These are phyloP conservation scores for Cerioporus squamosus DNA, from an alignment of 1,284 basidiomycete species.

Conservation along the genomic window DNA sequence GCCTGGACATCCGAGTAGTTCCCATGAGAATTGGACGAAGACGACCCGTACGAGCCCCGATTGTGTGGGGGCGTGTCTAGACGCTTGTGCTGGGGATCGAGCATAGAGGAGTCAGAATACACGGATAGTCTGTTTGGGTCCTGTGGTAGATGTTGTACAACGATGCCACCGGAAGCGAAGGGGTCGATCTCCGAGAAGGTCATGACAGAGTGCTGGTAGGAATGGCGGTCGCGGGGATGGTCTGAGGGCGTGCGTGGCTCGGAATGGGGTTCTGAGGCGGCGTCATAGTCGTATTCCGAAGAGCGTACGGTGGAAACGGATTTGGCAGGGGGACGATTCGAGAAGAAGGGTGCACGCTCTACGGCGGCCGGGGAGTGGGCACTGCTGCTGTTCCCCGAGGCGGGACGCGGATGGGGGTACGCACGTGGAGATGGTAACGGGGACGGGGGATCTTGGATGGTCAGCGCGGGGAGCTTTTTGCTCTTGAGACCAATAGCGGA, in stretches of 20 bases:
- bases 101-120: slow-evolving; percentile 54
- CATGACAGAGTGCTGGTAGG: slow-evolving; percentile 56
- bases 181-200: slow-evolving; percentile 67
- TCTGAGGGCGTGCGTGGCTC: slow-evolving; percentile 59
- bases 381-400: slow-evolving; percentile 28
- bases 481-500: slow-evolving; percentile 65
- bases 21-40: slow-evolving; percentile 54
- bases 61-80: slow-evolving; percentile 37
- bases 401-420: slow-evolving; percentile 28
- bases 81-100: slow-evolving; percentile 48
- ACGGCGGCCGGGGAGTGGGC: slow-evolving; percentile 24
- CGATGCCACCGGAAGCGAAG: slow-evolving; percentile 55
- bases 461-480: slow-evolving; percentile 56
- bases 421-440: slow-evolving; percentile 22
- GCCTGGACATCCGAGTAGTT: slow-evolving; percentile 29
- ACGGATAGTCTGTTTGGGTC: slow-evolving; percentile 52
- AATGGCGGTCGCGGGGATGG: slow-evolving; percentile 37
- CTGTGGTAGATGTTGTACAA: slow-evolving; percentile 39
- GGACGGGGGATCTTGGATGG: slow-evolving; percentile 54
- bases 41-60: slow-evolving; percentile 59
- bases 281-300: slow-evolving; percentile 37
- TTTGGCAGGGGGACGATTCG: slow-evolving; percentile 49
- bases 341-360: slow-evolving; percentile 33
- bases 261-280: slow-evolving; percentile 33
- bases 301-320: slow-evolving; percentile 55